Conservation (phyloP, 371 early-diverging fungal genomes). For the Mucor mucedo region DNA sequence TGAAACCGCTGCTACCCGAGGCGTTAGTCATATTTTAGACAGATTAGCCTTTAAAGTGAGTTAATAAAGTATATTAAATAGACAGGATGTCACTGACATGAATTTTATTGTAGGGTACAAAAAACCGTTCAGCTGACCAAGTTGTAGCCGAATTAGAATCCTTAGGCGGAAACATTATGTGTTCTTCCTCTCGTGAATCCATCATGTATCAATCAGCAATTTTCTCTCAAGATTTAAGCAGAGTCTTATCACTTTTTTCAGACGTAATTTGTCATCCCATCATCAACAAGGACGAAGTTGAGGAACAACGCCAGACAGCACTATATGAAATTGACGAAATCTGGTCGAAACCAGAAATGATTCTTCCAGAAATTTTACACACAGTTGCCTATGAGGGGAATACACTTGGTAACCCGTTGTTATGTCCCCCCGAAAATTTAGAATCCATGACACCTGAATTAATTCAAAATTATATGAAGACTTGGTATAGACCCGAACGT, state of each 20-base stretch:
- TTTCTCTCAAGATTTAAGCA: conserved; percentile 80
- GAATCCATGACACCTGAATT: conserved; percentile 68
- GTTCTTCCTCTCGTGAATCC: conserved; percentile 90
- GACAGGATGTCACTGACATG: background rate
- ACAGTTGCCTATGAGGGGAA: conserved; percentile 81
- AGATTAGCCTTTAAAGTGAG: conserved; percentile 90
- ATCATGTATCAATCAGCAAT: conserved; percentile 95
- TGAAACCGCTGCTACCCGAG: conserved; percentile 75
- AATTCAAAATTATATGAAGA: conserved; percentile 71
- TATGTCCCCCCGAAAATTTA: conserved; percentile 77
- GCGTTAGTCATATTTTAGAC: conserved; percentile 86
- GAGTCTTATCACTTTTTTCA: conserved; percentile 75
- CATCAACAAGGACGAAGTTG: conserved; percentile 77
- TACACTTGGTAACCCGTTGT: conserved; percentile 83
- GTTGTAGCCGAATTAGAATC: conserved; percentile 82
- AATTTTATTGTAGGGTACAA: conserved; percentile 53
- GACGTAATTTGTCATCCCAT: conserved; percentile 81
- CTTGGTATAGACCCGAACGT: conserved; percentile 89
- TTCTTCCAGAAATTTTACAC: conserved; percentile 88
- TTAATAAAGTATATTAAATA: background rate
- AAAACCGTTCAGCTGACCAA: conserved; percentile 65
- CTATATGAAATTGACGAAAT: conserved; percentile 88
- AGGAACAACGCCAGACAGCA: conserved; percentile 79
- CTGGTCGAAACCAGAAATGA: conserved; percentile 82
- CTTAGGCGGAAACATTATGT: conserved; percentile 89